Percentiles rank a stretch among this genome's conserved stretches.
Conservation (phyloP, 352 stramenopile genomes). For the Paralagenidium karlingii region DNA sequence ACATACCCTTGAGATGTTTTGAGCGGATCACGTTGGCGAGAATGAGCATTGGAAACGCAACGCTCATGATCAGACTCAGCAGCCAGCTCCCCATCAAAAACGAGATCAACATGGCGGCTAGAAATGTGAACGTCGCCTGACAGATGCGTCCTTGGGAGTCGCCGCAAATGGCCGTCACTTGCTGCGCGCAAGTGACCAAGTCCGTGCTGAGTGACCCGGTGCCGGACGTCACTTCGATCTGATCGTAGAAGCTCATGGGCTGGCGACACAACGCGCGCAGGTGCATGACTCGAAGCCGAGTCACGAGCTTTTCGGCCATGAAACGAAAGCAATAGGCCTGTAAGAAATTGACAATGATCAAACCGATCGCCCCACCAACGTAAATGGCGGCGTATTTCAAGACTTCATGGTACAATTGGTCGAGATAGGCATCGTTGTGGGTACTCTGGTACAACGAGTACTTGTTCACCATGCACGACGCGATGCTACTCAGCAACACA, state of each 20-base stretch:
- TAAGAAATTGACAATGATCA: constrained; percentile 10
- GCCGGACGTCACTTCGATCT: constrained; percentile 13
- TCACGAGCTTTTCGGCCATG: constrained; percentile 36
- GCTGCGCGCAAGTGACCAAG: constrained; percentile 28
- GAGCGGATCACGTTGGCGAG: constrained; percentile 16
- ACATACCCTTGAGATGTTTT: constrained; percentile 13
- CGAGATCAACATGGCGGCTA: constrained; percentile 46
- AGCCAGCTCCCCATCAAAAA: constrained; percentile 54
- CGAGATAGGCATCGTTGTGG: constrained; percentile 7
- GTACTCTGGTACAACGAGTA: constrained; percentile 12
- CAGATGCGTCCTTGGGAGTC: constrained; percentile 29
- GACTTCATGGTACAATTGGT: constrained; percentile 27
- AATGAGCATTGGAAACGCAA: constrained; percentile 45
- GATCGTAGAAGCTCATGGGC: constrained; percentile 36
- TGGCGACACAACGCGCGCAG: constrained; percentile 31
- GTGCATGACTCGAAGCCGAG: constrained; percentile 26
- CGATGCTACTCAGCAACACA: constrained; percentile 18
- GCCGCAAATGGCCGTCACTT: constrained; percentile 27
- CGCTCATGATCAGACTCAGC: constrained; percentile 50
- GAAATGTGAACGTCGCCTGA: constrained; percentile 31
- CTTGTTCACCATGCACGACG: constrained; percentile 16
- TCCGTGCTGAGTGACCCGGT: constrained; percentile 29
- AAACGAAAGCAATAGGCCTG: constrained; percentile 33
- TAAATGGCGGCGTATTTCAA: constrained; percentile 19
- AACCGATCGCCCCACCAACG: constrained; percentile 15